Evolutionary conservation across 768 basidiomycete species (phyloP).

Genomic region (Naganishia vishniacii): DNA sequence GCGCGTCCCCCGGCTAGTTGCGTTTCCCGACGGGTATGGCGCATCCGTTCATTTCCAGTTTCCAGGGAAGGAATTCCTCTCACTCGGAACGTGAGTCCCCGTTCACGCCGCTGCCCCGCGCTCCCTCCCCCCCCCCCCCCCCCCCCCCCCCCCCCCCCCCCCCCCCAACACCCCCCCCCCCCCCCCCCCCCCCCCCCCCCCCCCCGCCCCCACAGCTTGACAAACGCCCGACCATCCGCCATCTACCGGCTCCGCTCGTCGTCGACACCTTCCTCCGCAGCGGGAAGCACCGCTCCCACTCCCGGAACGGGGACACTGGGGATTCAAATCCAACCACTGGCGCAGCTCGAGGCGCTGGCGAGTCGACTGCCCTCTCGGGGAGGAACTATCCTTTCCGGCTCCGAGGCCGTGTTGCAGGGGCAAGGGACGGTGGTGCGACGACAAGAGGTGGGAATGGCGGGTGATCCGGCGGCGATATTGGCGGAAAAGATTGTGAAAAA

Average conservation of each 20-base stretch:
- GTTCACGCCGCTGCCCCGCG: neutral
- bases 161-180: too few relatives aligned
- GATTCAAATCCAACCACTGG: conserved; percentile 43
- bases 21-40: conserved; percentile 47
- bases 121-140: too few relatives aligned
- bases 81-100: conserved; percentile 41
- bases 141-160: too few relatives aligned
- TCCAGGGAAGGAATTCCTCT: conserved; percentile 43
- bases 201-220: too few relatives aligned
- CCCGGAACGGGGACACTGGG: conserved; percentile 39
- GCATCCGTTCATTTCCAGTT: conserved; percentile 47
- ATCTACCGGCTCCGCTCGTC: conserved; percentile 42
- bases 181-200: too few relatives aligned
- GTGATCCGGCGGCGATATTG: conserved; percentile 38
- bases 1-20: conserved; percentile 31
- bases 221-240: conserved; percentile 40
- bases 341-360: conserved; percentile 32
- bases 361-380: too few relatives aligned
- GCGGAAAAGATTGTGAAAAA: conserved; percentile 48
- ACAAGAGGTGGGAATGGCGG: conserved; percentile 29
- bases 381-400: too few relatives aligned
- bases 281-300: neutral
- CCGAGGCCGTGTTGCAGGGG: too few relatives aligned
- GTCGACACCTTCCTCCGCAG: conserved; percentile 15
- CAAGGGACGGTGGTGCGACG: conserved; percentile 28